Base-by-base conservation (phyloP, 768 basidiomycete genomes). In the Leccinum obscurum region DNA sequence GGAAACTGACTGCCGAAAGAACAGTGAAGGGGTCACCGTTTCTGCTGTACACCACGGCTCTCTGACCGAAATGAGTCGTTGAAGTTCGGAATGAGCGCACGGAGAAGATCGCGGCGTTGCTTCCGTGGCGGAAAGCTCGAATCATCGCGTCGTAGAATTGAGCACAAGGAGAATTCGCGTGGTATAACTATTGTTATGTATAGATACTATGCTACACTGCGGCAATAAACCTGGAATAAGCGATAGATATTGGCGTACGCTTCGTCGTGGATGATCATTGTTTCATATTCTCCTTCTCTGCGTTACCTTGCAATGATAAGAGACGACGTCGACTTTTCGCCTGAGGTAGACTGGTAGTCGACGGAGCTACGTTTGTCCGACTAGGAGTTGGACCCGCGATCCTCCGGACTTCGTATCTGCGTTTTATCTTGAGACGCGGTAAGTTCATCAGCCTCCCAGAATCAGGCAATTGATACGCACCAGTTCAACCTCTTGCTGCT, bases 401-500 rank as follows among this genome's bases (percentile, higher is more conserved):
- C 8, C 82, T 82, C 54, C 81, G 81, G 15, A 84, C 79, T 22
- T 83, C 83, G 20, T 83, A 71, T 52, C 81, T 82, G 50, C 90
- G 81, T 71, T 92, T 92, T 39, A 88, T 75, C 88, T 89, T 65
- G 35, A 55, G 46, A 59, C 20, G 28, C 41, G 30, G 17, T 61
- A 1, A 70, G 13, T 15, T 6, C 60, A 13, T 37, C 24, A 26
- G 30, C 37, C 14, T 15, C 14, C 11, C 9, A 24, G 17, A n/a
- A 13, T n/a, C 9, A 10, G 32, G 6, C 41, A 14, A 44, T 66
- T 57, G 20, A 30, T 48, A 80, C 85, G 56, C 60, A 97, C 95
- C 73, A 95, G 70, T 70, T 96, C 93, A 41, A 97, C 77, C 72
- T 96, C 95, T 72, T 95, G 93, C 68, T 97, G 95, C 75, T 97